Base-by-base conservation (phyloP, 108 stramenopile species). In the Poteriospumella lacustris region DNA sequence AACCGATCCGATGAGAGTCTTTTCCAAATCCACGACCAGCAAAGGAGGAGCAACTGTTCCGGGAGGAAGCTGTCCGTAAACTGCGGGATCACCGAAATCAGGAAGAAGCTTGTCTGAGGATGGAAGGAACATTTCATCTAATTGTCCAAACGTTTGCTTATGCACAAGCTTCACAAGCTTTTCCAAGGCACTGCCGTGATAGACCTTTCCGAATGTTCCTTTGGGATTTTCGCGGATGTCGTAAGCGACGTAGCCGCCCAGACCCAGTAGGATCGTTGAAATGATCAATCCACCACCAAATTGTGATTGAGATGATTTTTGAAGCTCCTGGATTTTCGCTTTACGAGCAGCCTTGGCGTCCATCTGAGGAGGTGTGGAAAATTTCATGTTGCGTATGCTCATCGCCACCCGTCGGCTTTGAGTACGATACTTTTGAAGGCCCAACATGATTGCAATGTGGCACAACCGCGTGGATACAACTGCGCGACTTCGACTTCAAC, bases 1-100 rank as follows among this genome's bases (percentile, higher is more conserved):
- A 26, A 26, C 41, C 5, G 70, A 73, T 24, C 44, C 70, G 36
- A 73, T 73, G 9, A 73, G 33, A 42, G 70, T 73, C 3, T 42
- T 5, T 38, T 73, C 70, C 40, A 73, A 15, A 24, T 73, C 70
- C 5, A 73, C 12, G 15, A 73, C 70, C 70, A 73, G 41, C 28
- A 73, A 34, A 73, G 70, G 70, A 26, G 70, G 70, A 56, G 70
- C 70, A 52, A 34, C 31, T 33, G 70, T 73, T 34, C 70, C 70
- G 12, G 70, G 70, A 26, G 70, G 41, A 24, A 73, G 26, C 9
- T 73, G 26, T 73, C 24, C 70, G 47, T 73, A 73, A 42, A 15
- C 12, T 34, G 70, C n/a, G 33, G 70, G n/a, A 56, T 15, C 36
- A 42, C n/a, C n/a, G 31, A n/a, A 73, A 38, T 73, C 70, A 42